Evolutionary conservation across 257 asterid genomes (phyloP), one percentile per base, ranked within the genome.

Genomic region (Datura wrightii): DNA sequence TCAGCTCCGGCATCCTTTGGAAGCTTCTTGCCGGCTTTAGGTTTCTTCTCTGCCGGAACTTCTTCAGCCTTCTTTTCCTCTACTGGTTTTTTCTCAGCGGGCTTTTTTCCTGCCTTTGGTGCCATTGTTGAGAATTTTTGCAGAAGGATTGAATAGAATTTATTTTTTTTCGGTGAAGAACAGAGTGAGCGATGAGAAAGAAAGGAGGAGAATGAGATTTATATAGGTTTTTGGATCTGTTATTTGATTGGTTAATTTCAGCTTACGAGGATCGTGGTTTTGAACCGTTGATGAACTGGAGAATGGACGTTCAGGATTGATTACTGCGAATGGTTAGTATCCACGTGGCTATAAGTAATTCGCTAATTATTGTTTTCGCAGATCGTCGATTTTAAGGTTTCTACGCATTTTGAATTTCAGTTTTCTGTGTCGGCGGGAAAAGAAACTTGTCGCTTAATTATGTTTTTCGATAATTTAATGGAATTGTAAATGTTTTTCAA

Each of bases 101-200:
- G 79, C 53, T 69, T 69, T n/a, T 69, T 69, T 11, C 34, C 79
- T 69, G 79, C 79, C 53, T 41, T 69, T 41, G 79, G 79, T 16
- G 79, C 79, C 79, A 69, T 69, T 8, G 6, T 8, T 39, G 4
- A 41, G 34, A 16, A 2, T 0, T 39, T n/a, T n/a, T n/a, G 1
- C 5, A 16, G 7, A 8, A 1, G 2, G 31, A 39, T 3, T 39
- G 3, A 37, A 1, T 0, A 0, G 31, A 39, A 8, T 7, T 67
- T 7, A 5, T 37, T 66, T 36, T 13, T 46, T 9, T 39, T 0
- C 3, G 8, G 24, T 16, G 24, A 15, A 3, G 53, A 39, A 24
- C 31, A 24, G 34, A 69, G 1, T 69, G 52, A 39, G 2, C 3
- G 15, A 16, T 39, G 4, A 0, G 3, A 1, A 15, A 0, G 14